Base-by-base conservation (phyloP, 352 stramenopile genomes). In the Phytophthora pisi region DNA sequence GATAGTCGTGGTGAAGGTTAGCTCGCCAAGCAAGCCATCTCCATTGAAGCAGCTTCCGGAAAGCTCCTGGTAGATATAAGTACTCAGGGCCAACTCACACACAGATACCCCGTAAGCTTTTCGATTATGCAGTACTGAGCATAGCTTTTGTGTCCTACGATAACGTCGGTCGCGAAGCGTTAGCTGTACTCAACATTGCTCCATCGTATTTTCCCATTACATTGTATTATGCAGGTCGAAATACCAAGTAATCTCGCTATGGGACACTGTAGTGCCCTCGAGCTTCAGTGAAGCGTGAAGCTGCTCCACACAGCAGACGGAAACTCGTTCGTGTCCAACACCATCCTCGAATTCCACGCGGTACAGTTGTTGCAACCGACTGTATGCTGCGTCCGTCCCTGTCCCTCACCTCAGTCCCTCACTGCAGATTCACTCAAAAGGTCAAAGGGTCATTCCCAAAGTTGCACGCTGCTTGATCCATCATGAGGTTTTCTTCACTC, bases 381-480 rank as follows among this genome's bases (percentile, higher is more conserved):
- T 30, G 26, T 40, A 15, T 16, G 9, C 10, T 40, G 34, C 34
- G 34, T 40, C 26, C 34, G 13, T 8, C 47, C 10, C 24, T 42
- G 11, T 31, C 51, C 42, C 42, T 65, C 55, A 11, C 0, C 20
- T 20, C 20, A 20, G 20, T 20, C 20, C 20, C 20, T 20, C 20
- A 20, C 20, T 3, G 45, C 23, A 53, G 46, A 61, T 56, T 52
- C 61, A 46, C 4, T 46, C 40, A 20, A n/a, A 46, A 40, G 26
- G 26, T 46, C 40, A 46, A 20, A 65, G 54, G 55, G 49, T 34
- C 63, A 75, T 69, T 75, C 40, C 8, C 31, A 53, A 70, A 74
- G 10, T 66, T 70, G 5, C 55, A 47, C 40, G 10, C 36, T 46
- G 50, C 43, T 40, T 42, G 16, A 40, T 40, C 38, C 23, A 60